phyloP scores from a whole-genome alignment of 768 basidiomycete species.

The Mycena galopus region DNA sequence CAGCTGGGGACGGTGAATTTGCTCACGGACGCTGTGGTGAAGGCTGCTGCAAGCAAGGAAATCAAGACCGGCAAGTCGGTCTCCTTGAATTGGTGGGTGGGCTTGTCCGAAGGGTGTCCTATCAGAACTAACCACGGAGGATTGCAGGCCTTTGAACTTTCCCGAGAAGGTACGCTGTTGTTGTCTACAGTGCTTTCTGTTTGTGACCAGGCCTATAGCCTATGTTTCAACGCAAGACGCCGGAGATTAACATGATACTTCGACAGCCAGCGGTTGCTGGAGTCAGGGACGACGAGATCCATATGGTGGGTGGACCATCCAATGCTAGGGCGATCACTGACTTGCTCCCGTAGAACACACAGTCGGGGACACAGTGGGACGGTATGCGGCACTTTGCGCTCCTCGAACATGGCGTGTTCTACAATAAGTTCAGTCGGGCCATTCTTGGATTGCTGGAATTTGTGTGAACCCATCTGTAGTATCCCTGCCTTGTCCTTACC shows the following conservation, averaged over 20 bases:
- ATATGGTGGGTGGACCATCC: conserved; percentile 12
- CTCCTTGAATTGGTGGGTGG: conserved; percentile 71
- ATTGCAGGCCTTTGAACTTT: conserved; percentile 73
- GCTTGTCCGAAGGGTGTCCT: neutral
- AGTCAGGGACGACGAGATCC: conserved; percentile 32
- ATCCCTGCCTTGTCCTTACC: conserved; percentile 57
- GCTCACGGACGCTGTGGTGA: conserved; percentile 73
- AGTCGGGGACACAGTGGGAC: conserved; percentile 60
- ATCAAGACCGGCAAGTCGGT: conserved; percentile 70
- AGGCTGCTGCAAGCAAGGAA: conserved; percentile 67
- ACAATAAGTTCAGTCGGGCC: conserved; percentile 66
- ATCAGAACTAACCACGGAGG: neutral
- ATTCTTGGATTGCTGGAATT: neutral
- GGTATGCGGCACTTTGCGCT: conserved; percentile 73
- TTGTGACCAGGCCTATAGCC: conserved; percentile 54
- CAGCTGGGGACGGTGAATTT: conserved; percentile 77
- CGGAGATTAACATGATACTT: conserved; percentile 61
- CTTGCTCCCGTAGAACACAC: conserved; percentile 18
- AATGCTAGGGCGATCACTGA: neutral
- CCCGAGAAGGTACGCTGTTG: conserved; percentile 63
- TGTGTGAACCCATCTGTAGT: conserved; percentile 43
- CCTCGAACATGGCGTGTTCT: conserved; percentile 65
- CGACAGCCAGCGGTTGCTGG: conserved; percentile 26
- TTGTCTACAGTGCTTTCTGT: neutral
- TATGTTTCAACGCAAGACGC: conserved; percentile 65